Evolutionary conservation across 2,329 filamentous ascomycete genomes (phyloP).

Genomic region (Pyrenophora seminiperda): DNA sequence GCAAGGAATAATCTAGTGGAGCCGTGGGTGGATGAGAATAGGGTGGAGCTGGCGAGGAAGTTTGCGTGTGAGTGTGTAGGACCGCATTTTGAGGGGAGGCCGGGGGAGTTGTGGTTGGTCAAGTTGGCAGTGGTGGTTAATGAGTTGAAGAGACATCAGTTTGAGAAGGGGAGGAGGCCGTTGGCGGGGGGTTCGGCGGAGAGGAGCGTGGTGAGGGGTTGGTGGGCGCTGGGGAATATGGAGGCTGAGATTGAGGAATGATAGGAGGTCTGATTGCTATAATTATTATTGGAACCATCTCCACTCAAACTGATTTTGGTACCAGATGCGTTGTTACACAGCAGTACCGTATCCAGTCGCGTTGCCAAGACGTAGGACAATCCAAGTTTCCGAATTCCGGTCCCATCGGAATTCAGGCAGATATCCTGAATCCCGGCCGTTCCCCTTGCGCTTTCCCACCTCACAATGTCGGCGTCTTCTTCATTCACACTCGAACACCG

Average conservation of each 20-base stretch:
- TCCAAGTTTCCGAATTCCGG: no score
- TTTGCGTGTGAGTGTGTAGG: not conserved
- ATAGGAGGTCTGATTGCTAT: not conserved
- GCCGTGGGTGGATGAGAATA: not conserved
- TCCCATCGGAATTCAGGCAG: no score
- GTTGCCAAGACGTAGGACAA: not conserved
- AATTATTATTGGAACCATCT: no score
- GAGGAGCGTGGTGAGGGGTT: constrained; percentile 6
- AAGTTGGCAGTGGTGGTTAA: constrained; percentile 4
- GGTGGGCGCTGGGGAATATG: constrained; percentile 2
- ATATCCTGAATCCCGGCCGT: no score
- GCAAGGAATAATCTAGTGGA: not conserved
- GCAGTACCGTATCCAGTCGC: not conserved
- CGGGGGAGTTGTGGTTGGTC: not conserved
- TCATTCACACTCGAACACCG: not conserved
- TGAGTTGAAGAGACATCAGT: constrained; percentile 5
- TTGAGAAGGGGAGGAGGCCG: constrained; percentile 9
- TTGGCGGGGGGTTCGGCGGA: constrained; percentile 1
- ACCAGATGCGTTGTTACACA: no score
- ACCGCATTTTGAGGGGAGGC: constrained; percentile 1
- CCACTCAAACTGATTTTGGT: no score
- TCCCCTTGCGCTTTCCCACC: no score
- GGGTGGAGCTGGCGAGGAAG: not conserved
- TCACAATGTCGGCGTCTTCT: not conserved
- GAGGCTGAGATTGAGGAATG: constrained; percentile 1